Evolutionary conservation across 768 basidiomycete genomes (phyloP).

Genomic region (Termitomyces sp.): DNA sequence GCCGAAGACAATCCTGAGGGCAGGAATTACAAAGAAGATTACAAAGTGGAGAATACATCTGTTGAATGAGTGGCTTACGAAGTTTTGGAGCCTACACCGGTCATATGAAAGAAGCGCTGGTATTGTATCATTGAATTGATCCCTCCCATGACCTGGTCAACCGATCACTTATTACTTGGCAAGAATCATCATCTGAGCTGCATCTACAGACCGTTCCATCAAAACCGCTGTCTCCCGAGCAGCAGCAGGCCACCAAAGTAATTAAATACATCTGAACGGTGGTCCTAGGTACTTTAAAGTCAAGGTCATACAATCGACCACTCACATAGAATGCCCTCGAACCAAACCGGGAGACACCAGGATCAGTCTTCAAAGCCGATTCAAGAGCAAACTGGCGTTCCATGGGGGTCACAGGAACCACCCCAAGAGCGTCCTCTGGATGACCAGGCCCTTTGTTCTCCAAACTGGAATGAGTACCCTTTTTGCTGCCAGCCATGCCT

Average conservation of each 20-base stretch:
- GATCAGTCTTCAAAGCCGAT: slow-evolving; percentile 38
- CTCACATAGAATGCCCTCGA: slow-evolving; percentile 35
- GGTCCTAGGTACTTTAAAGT: not conserved
- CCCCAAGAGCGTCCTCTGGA: slow-evolving; percentile 8
- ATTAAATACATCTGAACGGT: slow-evolving; percentile 38
- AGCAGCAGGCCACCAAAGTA: slow-evolving; percentile 45
- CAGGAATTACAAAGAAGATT: not conserved
- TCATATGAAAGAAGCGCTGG: slow-evolving; percentile 45
- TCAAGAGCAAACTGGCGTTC: slow-evolving; percentile 39
- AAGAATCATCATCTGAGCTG: not conserved
- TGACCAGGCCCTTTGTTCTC: slow-evolving; percentile 22
- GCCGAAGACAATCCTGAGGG: slow-evolving; percentile 46
- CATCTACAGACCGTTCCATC: slow-evolving; percentile 43
- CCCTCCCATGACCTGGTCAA: slow-evolving; percentile 44
- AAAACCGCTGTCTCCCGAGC: slow-evolving; percentile 51
- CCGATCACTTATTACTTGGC: not conserved
- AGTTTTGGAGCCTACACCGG: slow-evolving; percentile 39
- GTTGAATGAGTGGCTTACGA: slow-evolving; percentile 24
- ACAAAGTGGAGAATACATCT: not conserved
- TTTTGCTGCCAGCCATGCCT: slow-evolving; percentile 13
- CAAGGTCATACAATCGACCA: not conserved
- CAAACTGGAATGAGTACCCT: slow-evolving; percentile 19
- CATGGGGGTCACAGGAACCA: slow-evolving; percentile 28
- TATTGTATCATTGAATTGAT: slow-evolving; percentile 50
- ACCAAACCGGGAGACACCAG: slow-evolving; percentile 36